These are phyloP conservation scores for Schizochytrium sp. DNA, from an alignment of 108 stramenopile genomes.

Conservation along the genomic window DNA sequence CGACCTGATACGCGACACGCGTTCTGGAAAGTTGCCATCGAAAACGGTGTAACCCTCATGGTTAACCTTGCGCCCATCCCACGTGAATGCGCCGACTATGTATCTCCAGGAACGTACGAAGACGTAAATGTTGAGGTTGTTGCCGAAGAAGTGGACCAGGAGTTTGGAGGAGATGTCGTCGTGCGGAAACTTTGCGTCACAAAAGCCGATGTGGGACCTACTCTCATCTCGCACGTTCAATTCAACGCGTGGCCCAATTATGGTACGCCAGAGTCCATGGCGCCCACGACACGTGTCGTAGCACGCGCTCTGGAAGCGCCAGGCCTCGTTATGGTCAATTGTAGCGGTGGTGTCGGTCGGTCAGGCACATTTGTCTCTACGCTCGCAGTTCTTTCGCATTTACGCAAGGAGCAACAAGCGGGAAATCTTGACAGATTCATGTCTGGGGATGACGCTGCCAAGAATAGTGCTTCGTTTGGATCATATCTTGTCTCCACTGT, in stretches of 20 bases:
- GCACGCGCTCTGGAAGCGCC: neutral
- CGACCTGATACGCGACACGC: neutral
- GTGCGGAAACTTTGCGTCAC: neutral
- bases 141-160: neutral
- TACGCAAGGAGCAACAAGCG: neutral
- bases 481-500: neutral
- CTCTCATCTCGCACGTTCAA: neutral
- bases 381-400: neutral
- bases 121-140: neutral
- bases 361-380: neutral
- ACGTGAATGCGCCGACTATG: neutral
- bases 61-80: neutral
- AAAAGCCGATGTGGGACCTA: neutral
- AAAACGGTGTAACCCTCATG: neutral
- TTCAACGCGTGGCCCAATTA: slow-evolving; percentile 4
- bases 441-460: neutral
- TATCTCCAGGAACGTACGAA: neutral
- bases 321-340: neutral
- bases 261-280: neutral
- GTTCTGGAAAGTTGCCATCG: neutral
- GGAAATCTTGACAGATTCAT: neutral
- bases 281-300: neutral
- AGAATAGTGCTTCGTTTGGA: neutral
- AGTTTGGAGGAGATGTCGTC: neutral
- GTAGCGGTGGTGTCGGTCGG: neutral